Conservation (phyloP, 257 asterid genomes). For the Solanum etuberosum region DNA sequence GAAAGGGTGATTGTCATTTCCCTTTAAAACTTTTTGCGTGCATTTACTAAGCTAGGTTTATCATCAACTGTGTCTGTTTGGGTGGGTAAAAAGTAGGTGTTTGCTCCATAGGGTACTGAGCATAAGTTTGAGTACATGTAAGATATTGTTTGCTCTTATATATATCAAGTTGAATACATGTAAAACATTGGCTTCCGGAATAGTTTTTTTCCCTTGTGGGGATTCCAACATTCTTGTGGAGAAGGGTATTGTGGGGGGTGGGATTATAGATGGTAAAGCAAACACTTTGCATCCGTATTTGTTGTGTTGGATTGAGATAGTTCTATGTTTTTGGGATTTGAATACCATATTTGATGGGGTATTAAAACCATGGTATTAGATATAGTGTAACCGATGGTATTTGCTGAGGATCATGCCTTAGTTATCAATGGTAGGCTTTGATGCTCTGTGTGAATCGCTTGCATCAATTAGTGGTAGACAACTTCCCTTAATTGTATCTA, state of each 20-base stretch:
- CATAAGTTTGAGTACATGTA: background rate
- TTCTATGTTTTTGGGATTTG: background rate
- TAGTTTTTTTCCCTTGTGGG: background rate
- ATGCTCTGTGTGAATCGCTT: background rate
- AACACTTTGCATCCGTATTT: background rate
- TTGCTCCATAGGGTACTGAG: background rate
- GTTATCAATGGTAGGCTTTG: background rate
- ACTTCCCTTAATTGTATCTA: background rate
- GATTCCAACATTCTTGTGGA: background rate
- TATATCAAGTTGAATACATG: background rate
- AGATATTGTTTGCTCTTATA: background rate
- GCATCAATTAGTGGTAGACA: background rate
- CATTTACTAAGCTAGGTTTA: background rate
- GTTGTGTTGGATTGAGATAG: background rate
- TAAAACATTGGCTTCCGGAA: background rate
- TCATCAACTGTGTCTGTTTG: background rate
- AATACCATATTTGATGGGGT: background rate
- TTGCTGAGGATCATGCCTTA: background rate
- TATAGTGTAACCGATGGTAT: background rate
- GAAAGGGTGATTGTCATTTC: background rate
- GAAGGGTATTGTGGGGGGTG: background rate
- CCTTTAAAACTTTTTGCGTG: background rate
- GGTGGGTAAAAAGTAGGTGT: background rate
- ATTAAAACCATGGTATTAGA: background rate
- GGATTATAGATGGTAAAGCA: background rate